Evolutionary conservation across 768 basidiomycete species (phyloP).

Genomic region (Myochromella boudieri): DNA sequence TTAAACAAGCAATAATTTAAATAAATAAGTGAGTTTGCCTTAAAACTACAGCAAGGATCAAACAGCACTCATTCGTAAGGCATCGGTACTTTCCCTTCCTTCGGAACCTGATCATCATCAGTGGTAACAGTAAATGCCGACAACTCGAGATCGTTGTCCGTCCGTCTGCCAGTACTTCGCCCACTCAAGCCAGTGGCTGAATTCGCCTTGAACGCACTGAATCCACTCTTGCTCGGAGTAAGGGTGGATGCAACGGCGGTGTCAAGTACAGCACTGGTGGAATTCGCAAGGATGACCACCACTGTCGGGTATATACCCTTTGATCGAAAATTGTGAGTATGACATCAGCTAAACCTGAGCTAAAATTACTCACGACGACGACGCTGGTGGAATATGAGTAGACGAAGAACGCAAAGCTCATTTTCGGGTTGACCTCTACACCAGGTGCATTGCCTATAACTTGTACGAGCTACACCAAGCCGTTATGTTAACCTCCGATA

Average conservation of each 20-base stretch:
- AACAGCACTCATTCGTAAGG: not conserved
- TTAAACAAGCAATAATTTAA: too few relatives aligned
- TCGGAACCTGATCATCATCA: too few relatives aligned
- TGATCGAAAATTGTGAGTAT: not conserved
- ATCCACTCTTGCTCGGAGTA: not conserved
- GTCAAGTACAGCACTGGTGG: constrained; percentile 2
- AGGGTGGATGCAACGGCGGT: not conserved
- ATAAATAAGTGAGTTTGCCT: too few relatives aligned
- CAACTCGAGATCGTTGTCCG: not conserved
- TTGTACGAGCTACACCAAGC: not conserved
- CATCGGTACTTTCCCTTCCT: not conserved
- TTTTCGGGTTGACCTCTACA: not conserved
- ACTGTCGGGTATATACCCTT: constrained; percentile 7
- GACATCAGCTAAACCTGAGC: not conserved
- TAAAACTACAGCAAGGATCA: not conserved
- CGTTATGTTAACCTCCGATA: not conserved
- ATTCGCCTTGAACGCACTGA: too few relatives aligned
- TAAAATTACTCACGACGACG: not conserved
- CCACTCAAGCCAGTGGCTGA: too few relatives aligned
- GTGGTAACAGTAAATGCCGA: too few relatives aligned
- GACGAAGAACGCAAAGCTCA: constrained; percentile 7
- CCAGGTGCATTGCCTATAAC: not conserved
- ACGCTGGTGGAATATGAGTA: constrained; percentile 9
- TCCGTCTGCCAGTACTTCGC: not conserved
- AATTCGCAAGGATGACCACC: constrained; percentile 6